Percentiles rank a stretch among this genome's conserved stretches.
phyloP scores from a whole-genome alignment of 1,284 basidiomycete genomes.

The Cerioporus squamosus region DNA sequence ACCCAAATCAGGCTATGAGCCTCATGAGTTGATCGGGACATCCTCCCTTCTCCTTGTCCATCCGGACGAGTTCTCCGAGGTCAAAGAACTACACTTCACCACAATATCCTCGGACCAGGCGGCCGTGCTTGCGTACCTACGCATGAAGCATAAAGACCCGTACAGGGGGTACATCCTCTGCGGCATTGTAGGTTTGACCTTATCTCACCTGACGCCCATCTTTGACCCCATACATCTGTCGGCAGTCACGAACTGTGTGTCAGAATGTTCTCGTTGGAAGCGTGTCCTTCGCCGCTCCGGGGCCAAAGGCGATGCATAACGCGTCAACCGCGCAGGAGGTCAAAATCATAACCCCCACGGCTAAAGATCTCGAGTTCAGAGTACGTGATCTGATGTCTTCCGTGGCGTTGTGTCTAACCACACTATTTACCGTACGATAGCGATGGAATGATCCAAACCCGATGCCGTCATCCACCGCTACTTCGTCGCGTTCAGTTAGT shows the following conservation, averaged over 20 bases:
- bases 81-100: constrained; percentile 69
- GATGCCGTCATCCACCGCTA: constrained; percentile 44
- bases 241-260: constrained; percentile 62
- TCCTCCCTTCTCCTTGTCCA: constrained; percentile 74
- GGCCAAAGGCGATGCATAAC: constrained; percentile 73
- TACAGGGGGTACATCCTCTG: constrained; percentile 74
- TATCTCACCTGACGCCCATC: not conserved
- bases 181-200: constrained; percentile 59
- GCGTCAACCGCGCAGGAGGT: constrained; percentile 81
- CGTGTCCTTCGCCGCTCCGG: constrained; percentile 72
- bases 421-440: constrained; percentile 36
- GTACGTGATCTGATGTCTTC: constrained; percentile 42
- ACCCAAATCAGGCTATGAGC: constrained; percentile 61
- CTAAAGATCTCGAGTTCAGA: constrained; percentile 69
- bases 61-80: constrained; percentile 69
- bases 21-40: constrained; percentile 65
- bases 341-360: constrained; percentile 67
- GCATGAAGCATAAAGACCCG: constrained; percentile 75
- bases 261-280: constrained; percentile 76
- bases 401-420: not conserved
- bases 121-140: constrained; percentile 73
- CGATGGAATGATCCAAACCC: constrained; percentile 75
- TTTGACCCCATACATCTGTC: not conserved
- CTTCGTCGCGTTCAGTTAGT: constrained; percentile 18
- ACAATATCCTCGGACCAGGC: constrained; percentile 78